Conservation (phyloP, 73 alveolate genomes). For the Tetrahymena elliotti region DNA sequence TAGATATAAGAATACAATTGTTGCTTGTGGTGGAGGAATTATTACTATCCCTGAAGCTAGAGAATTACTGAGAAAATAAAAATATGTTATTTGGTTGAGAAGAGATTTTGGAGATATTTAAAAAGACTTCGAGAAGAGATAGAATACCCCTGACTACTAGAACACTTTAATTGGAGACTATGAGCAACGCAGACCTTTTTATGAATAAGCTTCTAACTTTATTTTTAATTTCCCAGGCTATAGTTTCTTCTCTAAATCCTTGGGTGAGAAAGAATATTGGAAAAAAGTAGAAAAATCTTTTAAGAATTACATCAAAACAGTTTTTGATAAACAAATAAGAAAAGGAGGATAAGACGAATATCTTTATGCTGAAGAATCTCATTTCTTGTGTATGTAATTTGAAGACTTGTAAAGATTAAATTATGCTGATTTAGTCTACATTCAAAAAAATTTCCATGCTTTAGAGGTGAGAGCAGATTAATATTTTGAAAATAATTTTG, state of each 20-base stretch:
- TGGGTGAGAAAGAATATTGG: not conserved
- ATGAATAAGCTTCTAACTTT: not conserved
- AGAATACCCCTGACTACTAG: not conserved
- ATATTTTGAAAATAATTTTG: not conserved
- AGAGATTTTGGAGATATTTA: slow-evolving; percentile 9
- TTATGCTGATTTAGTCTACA: not conserved
- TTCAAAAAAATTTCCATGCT: not conserved
- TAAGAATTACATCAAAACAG: not conserved
- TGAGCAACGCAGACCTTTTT: not conserved
- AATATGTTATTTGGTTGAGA: slow-evolving; percentile 3
- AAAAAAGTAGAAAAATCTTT: not conserved
- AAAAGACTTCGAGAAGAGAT: not conserved
- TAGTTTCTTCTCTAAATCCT: not conserved
- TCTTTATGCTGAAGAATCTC: not conserved
- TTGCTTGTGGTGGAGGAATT: slow-evolving; percentile 35
- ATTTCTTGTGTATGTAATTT: not conserved
- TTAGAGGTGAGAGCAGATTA: not conserved
- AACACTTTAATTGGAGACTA: not conserved
- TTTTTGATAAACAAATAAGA: not conserved
- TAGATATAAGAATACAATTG: not conserved
- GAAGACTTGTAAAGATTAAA: not conserved
- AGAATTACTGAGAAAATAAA: not conserved
- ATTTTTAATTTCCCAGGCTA: not conserved
- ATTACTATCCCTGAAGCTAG: slow-evolving; percentile 1
- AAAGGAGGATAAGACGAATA: not conserved